Base-by-base conservation (phyloP, 768 basidiomycete genomes). In the Tricholoma bakamatsutake region DNA sequence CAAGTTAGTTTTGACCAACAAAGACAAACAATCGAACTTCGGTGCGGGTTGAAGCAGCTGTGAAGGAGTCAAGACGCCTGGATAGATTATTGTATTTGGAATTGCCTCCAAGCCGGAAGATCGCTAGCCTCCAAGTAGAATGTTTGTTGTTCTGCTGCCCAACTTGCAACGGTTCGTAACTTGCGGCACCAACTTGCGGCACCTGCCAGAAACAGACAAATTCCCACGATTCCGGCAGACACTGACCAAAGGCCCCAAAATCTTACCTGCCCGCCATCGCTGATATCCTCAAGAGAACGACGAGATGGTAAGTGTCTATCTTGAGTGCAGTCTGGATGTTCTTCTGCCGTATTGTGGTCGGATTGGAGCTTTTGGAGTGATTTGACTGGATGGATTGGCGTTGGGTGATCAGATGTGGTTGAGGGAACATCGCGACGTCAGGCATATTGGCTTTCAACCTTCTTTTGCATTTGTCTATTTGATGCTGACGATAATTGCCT, bases 291-390 rank as follows among this genome's bases (percentile, higher is more conserved):
- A 74, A 73, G 73, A 71, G 68, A 57, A 69, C 68, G 69, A 67
- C 71, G 72, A 72, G 65, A 76, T 76, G 76, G 76, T 78, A 69
- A 74, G 76, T 75, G 59, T 62, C 56, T 62, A 53, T 52, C 59
- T 52, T 45, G 54, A 61, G 49, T 52, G 58, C 52, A 57, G 27
- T 56, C 40, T 52, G 17, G 33, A 59, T 52, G 55, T 43, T 47
- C 52, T 52, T 55, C 46, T 58, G 47, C 52, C 43, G 33, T 30
- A 62, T 64, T 64, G 53, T 60, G 61, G 43, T 58, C 45, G 58
- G 59, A 60, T 59, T 61, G 37, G 59, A 58, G 42, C 24, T 27
- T 52, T 45, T 45, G 60, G 54, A 56, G 56, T 15, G 43, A 37
- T 40, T 33, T 52, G 59, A 58, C 57, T 50, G 35, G 47, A 42